Evolutionary conservation across 305 asterid species (phyloP).

Genomic region (Coffea humblotiana): DNA sequence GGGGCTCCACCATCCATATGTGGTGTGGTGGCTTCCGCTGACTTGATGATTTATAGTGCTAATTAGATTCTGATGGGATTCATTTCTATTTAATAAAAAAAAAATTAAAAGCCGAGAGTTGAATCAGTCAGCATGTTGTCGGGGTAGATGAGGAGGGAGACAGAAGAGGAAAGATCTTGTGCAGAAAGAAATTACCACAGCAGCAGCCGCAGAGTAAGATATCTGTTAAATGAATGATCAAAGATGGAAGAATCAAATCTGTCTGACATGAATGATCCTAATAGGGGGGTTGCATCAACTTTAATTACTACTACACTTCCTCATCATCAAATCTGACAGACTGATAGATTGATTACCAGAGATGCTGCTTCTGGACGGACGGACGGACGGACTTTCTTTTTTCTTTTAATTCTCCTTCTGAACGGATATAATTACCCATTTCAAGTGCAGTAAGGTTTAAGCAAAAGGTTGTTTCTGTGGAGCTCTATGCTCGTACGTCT

Average conservation of each 20-base stretch:
- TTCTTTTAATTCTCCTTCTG: neutral
- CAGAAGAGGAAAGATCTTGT: neutral
- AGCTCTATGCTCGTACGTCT: too few species aligned
- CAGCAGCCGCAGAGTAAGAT: neutral
- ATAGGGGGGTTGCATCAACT: too few species aligned
- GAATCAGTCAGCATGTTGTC: neutral
- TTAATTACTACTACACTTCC: neutral
- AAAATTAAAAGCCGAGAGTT: neutral
- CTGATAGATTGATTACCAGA: neutral
- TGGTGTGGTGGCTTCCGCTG: neutral
- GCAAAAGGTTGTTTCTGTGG: neutral
- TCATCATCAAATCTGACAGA: neutral
- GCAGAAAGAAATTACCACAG: neutral
- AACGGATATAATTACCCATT: neutral
- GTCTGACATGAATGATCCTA: slow-evolving; percentile 1
- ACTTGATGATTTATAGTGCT: neutral
- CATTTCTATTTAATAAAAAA: neutral
- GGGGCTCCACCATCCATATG: neutral
- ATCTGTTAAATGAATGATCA: too few species aligned
- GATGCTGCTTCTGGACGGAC: neutral
- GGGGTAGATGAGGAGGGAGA: neutral
- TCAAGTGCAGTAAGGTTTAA: neutral
- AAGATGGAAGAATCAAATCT: slow-evolving; percentile 20
- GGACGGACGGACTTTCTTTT: too few species aligned
- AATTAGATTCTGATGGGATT: neutral